Evolutionary conservation across 169 alveolate genomes (phyloP), one percentile per base, ranked within the genome.

Genomic region (Plasmodium falciparum): DNA sequence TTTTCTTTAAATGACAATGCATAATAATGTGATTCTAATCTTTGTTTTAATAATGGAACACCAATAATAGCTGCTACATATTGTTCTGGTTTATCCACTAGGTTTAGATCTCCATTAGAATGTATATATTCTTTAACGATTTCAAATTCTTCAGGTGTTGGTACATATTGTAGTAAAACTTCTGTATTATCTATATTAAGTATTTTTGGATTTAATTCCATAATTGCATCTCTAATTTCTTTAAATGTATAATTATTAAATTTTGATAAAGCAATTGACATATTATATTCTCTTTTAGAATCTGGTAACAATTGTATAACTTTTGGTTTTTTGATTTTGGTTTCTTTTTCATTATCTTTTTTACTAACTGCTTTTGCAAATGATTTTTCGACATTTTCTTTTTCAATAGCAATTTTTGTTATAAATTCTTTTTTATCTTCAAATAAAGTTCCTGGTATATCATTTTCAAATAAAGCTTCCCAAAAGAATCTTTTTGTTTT

Each of bases 1-100:
- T 94, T 88, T 70, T 94, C 97, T 61, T 94, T 95, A 88, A 96
- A 96, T 39, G 96, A 83, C 66, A 96, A 89, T 49, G 96, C 97
- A 71, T 91, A 93, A 56, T 93, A 93, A 74, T 96, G 98, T 15
- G 97, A 93, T 58, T 95, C 97, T 71, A 96, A 91, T 47, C 98
- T 71, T 88, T 94, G 97, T 70, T 91, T 93, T 91, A 96, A 72
- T 88, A 96, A 78, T 24, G 98, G 98, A 26, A 96, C 95, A 13
- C 98, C 97, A 22, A 95, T 70, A 90, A 96, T 91, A 12, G 97
- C 97, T 1, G 98, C 98, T 11, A 96, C 97, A 73, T 93, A 96
- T 90, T 96, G 98, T 85, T 96, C 98, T 4, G 98, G 98, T n/a
- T 95, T 93, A 72, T 96, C 98, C 13, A 95, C 96, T 66, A 90